Base-by-base conservation (phyloP, 75 land plant genomes). In the Pinus taeda region DNA sequence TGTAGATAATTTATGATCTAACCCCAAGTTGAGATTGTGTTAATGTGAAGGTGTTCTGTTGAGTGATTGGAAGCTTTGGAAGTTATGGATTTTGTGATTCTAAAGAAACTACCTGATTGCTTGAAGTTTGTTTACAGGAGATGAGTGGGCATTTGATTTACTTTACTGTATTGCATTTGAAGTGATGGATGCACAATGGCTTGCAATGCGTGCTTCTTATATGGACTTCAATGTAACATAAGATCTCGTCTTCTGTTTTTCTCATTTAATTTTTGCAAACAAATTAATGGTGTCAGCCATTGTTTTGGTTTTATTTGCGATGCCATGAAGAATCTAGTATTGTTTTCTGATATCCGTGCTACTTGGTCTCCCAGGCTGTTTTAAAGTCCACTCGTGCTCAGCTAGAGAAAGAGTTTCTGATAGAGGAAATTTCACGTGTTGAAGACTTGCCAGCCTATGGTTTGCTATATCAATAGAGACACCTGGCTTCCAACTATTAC, bases 131-230 rank as follows among this genome's bases (percentile, higher is more conserved):
- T 74, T 82, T 76, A 18, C 93, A 95, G 98, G 89, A 78, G 86
- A 92, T 74, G 99, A 94, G 69, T 73, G 81, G 22, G 95, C 99
- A n/a, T 96, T 96, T 82, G 99, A 96, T 79, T 80, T 94, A 79
- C 93, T 96, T 15, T 96, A 92, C 78, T 96, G 99, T 83, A 90
- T 96, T 4, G 84, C 99, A 29, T 96, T 96, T 83, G 90, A 92
- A 83, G 64, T 96, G 82, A 89, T 96, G 92, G 99, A 96, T 83
- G 85, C 92, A 15, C 90, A 86, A 79, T 96, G 99, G 99, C 93
- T 96, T 67, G 85, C 90, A 14, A 92, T 92, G 95, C 88, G 76
- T 74, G 99, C 99, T 71, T 90, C 99, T 9, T 96, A 96, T 79
- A 96, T 96, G 99, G 99, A 97, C 71, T 97, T 97, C 81, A 97